These are phyloP conservation scores for Neurospora sp. DNA, from an alignment of 495 filamentous ascomycete genomes.

Conservation along the genomic window DNA sequence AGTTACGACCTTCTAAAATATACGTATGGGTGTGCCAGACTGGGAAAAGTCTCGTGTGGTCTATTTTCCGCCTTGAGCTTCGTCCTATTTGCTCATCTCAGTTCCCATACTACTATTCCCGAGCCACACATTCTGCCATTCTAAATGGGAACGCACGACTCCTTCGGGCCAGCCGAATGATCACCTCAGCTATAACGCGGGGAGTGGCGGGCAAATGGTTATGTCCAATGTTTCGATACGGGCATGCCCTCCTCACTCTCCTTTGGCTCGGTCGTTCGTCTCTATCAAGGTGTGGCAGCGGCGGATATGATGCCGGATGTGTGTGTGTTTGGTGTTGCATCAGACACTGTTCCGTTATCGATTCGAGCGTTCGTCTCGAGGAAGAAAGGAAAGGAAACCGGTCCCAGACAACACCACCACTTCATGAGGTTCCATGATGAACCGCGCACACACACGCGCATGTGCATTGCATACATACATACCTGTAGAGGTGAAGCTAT, in stretches of 20 bases:
- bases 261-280: not conserved
- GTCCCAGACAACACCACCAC: not conserved
- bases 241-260: not conserved
- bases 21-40: not conserved
- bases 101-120: not conserved
- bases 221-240: not conserved
- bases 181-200: not conserved
- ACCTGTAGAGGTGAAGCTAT: not conserved
- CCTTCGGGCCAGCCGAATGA: not conserved
- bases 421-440: not conserved
- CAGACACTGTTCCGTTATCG: not conserved
- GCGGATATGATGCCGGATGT: not conserved
- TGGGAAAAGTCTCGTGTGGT: not conserved
- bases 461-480: not conserved
- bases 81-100: not conserved
- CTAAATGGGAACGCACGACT: not conserved
- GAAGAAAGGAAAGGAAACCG: not conserved
- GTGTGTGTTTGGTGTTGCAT: not conserved
- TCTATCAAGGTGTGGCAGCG: not conserved
- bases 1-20: no score
- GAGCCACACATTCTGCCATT: not conserved
- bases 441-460: not conserved
- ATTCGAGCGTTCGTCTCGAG: not conserved
- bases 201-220: not conserved
- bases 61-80: not conserved